These are phyloP conservation scores for Polytrichum formosum DNA, from an alignment of 225 moss, liverwort and hornwort species.

Conservation along the genomic window DNA sequence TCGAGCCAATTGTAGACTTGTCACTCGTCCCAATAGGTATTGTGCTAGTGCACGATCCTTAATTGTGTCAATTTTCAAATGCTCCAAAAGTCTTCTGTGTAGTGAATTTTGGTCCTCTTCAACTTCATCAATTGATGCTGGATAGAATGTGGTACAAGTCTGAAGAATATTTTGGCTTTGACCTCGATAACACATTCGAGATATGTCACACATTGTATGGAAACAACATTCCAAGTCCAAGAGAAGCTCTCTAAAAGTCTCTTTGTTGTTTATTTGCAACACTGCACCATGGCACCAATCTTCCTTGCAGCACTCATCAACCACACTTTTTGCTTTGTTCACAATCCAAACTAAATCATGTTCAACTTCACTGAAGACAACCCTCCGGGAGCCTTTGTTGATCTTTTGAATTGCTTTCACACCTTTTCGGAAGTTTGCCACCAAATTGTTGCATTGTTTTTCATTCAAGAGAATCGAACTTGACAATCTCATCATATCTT, in stretches of 20 bases:
- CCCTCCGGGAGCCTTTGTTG: neutral
- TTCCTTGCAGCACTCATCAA: conserved; percentile 7
- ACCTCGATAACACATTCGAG: neutral
- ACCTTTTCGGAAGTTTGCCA: neutral
- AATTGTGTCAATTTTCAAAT: neutral
- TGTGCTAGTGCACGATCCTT: neutral
- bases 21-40: conserved; percentile 4
- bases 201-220: neutral
- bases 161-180: neutral
- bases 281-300: neutral
- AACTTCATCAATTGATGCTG: conserved; percentile 7
- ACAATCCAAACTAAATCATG: neutral
- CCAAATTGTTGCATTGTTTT: neutral
- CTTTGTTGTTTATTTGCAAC: conserved; percentile 1
- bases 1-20: neutral
- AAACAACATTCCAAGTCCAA: conserved; percentile 8
- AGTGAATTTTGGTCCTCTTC: neutral
- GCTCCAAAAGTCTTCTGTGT: neutral
- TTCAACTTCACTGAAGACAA: neutral
- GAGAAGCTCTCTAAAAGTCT: conserved; percentile 7
- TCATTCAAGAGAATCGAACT: neutral
- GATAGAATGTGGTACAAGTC: neutral
- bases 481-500: neutral
- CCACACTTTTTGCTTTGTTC: neutral
- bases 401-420: neutral